A percentile compares a stretch with the other conserved stretches of the same genome.
phyloP scores from a whole-genome alignment of 2,329 filamentous ascomycete species.

The Pezicula rhizophila region DNA sequence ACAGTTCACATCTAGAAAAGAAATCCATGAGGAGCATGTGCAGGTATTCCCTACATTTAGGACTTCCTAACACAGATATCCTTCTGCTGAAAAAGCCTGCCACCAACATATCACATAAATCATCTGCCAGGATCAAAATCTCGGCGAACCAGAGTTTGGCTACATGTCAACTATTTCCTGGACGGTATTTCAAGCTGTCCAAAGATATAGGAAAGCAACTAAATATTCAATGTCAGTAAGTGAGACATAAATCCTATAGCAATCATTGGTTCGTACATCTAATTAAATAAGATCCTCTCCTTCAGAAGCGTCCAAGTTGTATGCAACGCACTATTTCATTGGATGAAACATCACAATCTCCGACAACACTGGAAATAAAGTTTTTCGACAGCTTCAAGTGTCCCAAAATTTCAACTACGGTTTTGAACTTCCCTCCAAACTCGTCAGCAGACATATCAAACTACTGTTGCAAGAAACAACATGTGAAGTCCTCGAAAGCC shows the following conservation, averaged over 20 bases:
- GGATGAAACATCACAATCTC: slow-evolving; percentile 3
- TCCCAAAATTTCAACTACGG: neutral
- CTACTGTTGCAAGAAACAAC: slow-evolving; percentile 1
- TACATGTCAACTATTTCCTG: neutral
- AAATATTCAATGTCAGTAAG: neutral
- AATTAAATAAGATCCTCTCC: neutral
- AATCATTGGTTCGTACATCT: neutral
- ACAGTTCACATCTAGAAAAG: neutral
- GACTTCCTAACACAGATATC: neutral
- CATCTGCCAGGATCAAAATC: neutral
- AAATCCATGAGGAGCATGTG: neutral
- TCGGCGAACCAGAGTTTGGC: neutral
- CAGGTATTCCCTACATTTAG: neutral
- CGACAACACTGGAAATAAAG: neutral
- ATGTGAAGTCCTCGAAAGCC: slow-evolving; percentile 4
- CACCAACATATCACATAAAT: neutral
- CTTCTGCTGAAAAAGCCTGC: neutral
- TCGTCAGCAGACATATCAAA: slow-evolving; percentile 9
- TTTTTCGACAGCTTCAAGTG: neutral
- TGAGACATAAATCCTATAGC: too few relatives aligned
- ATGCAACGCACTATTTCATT: slow-evolving; percentile 6
- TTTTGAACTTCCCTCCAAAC: slow-evolving; percentile 1
- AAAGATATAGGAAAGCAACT: neutral
- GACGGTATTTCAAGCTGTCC: neutral
- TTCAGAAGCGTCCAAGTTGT: slow-evolving; percentile 5